These are phyloP conservation scores for Pichia sp. DNA, from an alignment of 1,139 yeast genomes.

Conservation along the genomic window DNA sequence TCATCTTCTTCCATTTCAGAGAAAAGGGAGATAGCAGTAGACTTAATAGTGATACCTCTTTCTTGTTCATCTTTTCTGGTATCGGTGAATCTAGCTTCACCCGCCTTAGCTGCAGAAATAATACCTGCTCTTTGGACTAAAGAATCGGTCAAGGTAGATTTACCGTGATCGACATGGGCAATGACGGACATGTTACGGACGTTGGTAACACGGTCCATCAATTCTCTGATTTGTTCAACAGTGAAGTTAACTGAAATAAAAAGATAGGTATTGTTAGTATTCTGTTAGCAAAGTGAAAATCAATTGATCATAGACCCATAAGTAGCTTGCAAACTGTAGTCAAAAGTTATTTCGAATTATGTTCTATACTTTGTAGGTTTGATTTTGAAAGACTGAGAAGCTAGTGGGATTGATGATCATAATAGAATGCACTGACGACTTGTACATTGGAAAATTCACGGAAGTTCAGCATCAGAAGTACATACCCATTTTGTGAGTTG, in stretches of 20 bases:
- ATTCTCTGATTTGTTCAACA: constrained; percentile 92
- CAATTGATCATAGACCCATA: too few species aligned
- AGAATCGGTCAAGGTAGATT: constrained; percentile 98
- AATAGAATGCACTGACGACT: too few species aligned
- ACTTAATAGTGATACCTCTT: constrained; percentile 99
- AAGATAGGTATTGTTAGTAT: not conserved
- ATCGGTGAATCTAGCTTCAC: constrained; percentile 99
- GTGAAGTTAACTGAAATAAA: constrained; percentile 54
- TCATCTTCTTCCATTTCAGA: constrained; percentile 88
- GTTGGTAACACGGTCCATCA: constrained; percentile 99
- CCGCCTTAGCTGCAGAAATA: constrained; percentile 98
- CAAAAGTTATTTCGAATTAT: too few species aligned
- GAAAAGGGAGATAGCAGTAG: constrained; percentile 96
- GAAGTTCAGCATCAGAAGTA: too few species aligned
- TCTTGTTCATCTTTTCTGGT: constrained; percentile 99
- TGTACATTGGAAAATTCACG: too few species aligned
- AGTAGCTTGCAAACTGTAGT: too few species aligned
- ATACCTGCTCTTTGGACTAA: constrained; percentile 99
- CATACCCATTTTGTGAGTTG: constrained; percentile 14
- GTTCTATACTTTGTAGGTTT: too few species aligned
- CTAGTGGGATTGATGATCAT: too few species aligned
- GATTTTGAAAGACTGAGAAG: too few species aligned
- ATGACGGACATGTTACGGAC: constrained; percentile 99
- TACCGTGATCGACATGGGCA: constrained; percentile 99
- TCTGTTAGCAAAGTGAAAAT: not conserved